Evolutionary conservation across 169 alveolate genomes (phyloP).

Genomic region (Sarcocystis neurona): DNA sequence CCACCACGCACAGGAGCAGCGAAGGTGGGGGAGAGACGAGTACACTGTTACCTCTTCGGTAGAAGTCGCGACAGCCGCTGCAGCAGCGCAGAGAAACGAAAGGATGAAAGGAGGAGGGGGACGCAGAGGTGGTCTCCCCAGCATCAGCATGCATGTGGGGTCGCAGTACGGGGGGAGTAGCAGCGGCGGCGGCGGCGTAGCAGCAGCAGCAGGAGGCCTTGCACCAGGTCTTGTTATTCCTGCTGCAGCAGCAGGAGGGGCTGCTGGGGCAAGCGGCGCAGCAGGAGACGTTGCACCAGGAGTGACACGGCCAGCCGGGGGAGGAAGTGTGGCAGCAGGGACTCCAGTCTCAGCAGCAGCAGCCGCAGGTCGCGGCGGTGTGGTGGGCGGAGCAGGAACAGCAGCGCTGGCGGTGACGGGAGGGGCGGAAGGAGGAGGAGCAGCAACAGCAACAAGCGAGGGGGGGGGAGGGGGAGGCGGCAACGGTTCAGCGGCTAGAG

Average conservation of each 20-base stretch:
- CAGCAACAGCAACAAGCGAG: constrained; percentile 41
- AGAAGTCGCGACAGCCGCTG: no score
- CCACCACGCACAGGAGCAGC: no score
- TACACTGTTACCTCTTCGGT: no score
- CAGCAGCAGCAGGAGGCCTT: background rate
- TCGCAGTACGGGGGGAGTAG: background rate
- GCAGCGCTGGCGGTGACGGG: background rate
- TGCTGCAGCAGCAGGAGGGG: background rate
- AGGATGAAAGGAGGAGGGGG: no score
- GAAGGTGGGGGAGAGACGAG: no score
- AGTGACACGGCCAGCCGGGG: background rate
- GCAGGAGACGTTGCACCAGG: background rate
- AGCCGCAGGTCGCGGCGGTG: background rate
- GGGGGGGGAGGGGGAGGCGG: background rate
- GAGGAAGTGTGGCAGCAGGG: background rate
- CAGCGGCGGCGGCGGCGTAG: background rate
- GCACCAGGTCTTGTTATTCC: background rate
- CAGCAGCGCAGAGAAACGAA: no score
- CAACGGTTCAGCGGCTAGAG: constrained; percentile 7
- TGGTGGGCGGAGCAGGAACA: background rate
- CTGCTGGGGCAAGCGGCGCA: no score
- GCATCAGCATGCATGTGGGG: no score
- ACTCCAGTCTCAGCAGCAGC: constrained; percentile 36
- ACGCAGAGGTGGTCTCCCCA: no score
- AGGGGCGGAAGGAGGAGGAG: background rate